phyloP scores from a whole-genome alignment of 371 early-diverging fungal genomes.

The Actinomucor elegans region DNA sequence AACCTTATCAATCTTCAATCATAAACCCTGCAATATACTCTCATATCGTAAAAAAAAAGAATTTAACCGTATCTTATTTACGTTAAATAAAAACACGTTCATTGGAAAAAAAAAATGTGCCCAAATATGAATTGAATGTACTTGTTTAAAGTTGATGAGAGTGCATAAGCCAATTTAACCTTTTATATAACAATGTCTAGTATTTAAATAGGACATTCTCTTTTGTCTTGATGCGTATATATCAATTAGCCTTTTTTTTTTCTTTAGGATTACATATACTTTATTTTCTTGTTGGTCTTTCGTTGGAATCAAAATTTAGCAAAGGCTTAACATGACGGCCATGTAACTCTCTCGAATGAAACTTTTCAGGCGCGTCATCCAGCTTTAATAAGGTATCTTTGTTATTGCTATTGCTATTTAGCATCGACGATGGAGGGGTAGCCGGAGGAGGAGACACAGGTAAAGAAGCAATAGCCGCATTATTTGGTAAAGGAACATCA shows the following conservation, averaged over 20 bases:
- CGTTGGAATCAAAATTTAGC: constrained; percentile 31
- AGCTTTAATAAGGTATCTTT: constrained; percentile 31
- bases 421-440: neutral
- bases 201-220: no score
- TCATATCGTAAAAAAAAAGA: neutral
- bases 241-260: constrained; percentile 2
- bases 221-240: no score
- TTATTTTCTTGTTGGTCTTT: constrained; percentile 8
- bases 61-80: constrained; percentile 1
- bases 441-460: constrained; percentile 1
- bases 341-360: constrained; percentile 38
- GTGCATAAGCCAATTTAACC: no score
- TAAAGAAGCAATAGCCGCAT: constrained; percentile 13
- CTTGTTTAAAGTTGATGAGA: no score
- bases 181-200: no score
- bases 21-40: neutral
- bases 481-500: constrained; percentile 35
- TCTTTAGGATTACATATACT: neutral
- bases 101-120: neutral
- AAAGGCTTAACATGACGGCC: constrained; percentile 49
- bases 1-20: constrained; percentile 15
- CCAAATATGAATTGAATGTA: neutral
- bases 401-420: neutral
- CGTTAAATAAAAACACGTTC: neutral
- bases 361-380: constrained; percentile 37